Evolutionary conservation across 306 rosid genomes (phyloP).

Genomic region (Quercus rubra): DNA sequence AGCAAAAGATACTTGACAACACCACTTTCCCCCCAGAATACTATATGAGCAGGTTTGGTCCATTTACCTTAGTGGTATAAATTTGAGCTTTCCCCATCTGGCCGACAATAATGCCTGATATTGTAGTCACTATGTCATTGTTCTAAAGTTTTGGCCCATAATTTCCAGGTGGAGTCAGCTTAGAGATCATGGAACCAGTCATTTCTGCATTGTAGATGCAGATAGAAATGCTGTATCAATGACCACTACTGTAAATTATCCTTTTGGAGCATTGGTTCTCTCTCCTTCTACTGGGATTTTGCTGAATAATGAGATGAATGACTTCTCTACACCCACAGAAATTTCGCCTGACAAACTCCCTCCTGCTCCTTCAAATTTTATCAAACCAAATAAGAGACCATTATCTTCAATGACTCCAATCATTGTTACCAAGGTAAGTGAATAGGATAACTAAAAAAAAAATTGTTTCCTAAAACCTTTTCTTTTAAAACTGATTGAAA

Average conservation of each 20-base stretch:
- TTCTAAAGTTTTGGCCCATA: slow-evolving; percentile 3
- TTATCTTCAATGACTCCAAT: slow-evolving; percentile 90
- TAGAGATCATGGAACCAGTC: slow-evolving; percentile 93
- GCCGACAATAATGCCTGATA: neutral
- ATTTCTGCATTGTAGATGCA: slow-evolving; percentile 81
- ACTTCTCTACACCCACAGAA: slow-evolving; percentile 73
- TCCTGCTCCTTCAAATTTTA: slow-evolving; percentile 85
- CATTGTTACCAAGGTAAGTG: slow-evolving; percentile 66
- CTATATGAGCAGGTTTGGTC: slow-evolving; percentile 59
- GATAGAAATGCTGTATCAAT: slow-evolving; percentile 87
- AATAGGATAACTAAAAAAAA: neutral
- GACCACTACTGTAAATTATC: slow-evolving; percentile 61
- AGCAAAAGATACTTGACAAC: slow-evolving; percentile 63
- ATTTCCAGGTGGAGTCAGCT: slow-evolving; percentile 85
- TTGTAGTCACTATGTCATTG: neutral
- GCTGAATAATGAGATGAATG: slow-evolving; percentile 85
- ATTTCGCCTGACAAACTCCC: slow-evolving; percentile 59
- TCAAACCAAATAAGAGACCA: slow-evolving; percentile 77
- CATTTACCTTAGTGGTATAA: slow-evolving; percentile 6
- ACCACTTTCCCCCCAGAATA: slow-evolving; percentile 85
- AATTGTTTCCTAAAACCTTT: neutral
- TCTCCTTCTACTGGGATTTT: slow-evolving; percentile 86
- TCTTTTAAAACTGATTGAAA: neutral
- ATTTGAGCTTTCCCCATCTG: slow-evolving; percentile 17
- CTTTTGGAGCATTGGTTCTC: slow-evolving; percentile 71